These are phyloP conservation scores for Starmerella apicola DNA, from an alignment of 805 yeast species.

Conservation along the genomic window DNA sequence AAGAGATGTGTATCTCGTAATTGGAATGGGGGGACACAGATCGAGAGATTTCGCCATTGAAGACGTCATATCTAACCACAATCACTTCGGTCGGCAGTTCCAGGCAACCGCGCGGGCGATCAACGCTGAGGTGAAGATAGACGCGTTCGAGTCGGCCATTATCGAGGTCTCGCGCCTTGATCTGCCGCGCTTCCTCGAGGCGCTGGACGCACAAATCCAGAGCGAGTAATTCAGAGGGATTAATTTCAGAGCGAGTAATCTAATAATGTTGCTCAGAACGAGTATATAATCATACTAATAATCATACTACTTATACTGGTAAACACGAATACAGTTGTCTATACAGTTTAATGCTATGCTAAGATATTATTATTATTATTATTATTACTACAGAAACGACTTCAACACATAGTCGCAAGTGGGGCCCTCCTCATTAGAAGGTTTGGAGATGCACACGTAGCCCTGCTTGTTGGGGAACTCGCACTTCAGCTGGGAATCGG, in stretches of 20 bases:
- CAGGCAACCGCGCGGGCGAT: slow-evolving; percentile 75
- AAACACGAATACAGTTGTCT: too few species aligned
- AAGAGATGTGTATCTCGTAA: slow-evolving; percentile 69
- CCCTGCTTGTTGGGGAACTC: slow-evolving; percentile 51
- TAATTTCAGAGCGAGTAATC: too few species aligned
- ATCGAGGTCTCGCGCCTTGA: slow-evolving; percentile 85
- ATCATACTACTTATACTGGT: too few species aligned
- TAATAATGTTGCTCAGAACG: too few species aligned
- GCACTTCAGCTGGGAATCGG: slow-evolving; percentile 75
- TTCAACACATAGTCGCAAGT: slow-evolving; percentile 80
- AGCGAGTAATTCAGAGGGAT: too few species aligned
- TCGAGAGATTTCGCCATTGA: slow-evolving; percentile 34
- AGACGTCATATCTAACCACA: slow-evolving; percentile 24
- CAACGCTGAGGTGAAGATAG: slow-evolving; percentile 81
- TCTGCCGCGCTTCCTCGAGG: slow-evolving; percentile 73
- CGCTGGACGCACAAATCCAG: slow-evolving; percentile 37
- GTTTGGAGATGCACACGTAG: slow-evolving; percentile 74
- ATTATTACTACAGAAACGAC: slow-evolving; percentile 1
- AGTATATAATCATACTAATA: too few species aligned
- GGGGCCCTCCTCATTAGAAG: slow-evolving; percentile 39
- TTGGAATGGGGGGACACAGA: slow-evolving; percentile 78
- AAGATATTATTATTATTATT: too few species aligned
- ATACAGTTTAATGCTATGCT: too few species aligned
- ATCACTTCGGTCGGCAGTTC: slow-evolving; percentile 82
- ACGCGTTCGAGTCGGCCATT: slow-evolving; percentile 88